Percentiles rank a stretch among this genome's conserved stretches.
Conservation (phyloP, 129 eudicot genomes). For the Chrysanthemum lavandulifolium region DNA sequence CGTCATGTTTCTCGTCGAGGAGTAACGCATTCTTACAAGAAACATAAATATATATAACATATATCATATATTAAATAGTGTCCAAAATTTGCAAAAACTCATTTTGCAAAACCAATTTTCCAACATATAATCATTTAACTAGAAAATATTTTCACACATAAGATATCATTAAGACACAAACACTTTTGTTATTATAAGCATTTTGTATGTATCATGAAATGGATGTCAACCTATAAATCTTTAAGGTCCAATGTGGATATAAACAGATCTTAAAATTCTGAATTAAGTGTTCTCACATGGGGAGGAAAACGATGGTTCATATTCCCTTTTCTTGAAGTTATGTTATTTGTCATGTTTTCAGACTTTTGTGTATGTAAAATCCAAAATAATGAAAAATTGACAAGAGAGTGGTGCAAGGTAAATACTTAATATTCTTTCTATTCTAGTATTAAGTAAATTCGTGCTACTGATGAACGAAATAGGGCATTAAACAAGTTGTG, state of each 20-base stretch:
- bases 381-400: background rate
- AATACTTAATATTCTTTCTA: background rate
- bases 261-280: background rate
- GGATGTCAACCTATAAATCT: slow-evolving; percentile 5
- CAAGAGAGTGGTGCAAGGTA: no score
- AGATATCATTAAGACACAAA: background rate
- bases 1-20: no score
- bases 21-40: no score
- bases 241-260: slow-evolving; percentile 10
- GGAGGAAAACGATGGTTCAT: slow-evolving; percentile 24
- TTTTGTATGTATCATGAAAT: background rate
- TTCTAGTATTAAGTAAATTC: no score
- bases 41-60: no score
- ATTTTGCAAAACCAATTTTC: no score
- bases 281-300: slow-evolving; percentile 4
- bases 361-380: background rate
- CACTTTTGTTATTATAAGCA: no score
- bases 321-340: slow-evolving; percentile 11
- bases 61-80: no score
- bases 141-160: background rate
- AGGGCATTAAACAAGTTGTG: no score
- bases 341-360: background rate
- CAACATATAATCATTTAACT: no score
- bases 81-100: no score
- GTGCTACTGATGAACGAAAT: no score